Evolutionary conservation across 2,329 filamentous ascomycete species (phyloP), one percentile per base, ranked within the genome.

Genomic region (Plenodomus tracheiphilus): DNA sequence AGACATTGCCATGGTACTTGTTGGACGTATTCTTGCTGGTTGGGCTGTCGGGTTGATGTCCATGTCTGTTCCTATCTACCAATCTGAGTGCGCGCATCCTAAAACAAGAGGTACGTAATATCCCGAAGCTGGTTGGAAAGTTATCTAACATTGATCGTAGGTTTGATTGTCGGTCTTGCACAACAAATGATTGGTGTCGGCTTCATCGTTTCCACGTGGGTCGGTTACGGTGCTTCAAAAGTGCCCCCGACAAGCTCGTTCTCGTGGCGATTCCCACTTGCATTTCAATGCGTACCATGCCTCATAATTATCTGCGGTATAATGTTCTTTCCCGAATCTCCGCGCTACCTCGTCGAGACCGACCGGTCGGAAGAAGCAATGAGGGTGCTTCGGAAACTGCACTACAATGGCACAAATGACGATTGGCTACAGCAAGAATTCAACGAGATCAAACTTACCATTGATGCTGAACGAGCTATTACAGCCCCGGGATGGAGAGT

Each of bases 11-110:
- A 82, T 85, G 82, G 84, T 79, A 62, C 76, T 77, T 46, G 75
- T 79, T 7, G 82, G 84, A 0, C 80, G 85, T 10, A 80, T 85
- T 57, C 75, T 85, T 48, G 82, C 68, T 32, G 82, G 83, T 4
- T 78, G 81, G 62, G 82, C 82, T 2, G 79, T 85, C 38, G 83
- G 82, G 10, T 65, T 81, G 16, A 76, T 85, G 56, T 81, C 78
- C 16, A 84, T 82, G 63, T 81, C 79, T 2, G 81, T 86, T 2
- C 85, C 84, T 2, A 78, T 83, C 28, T 87, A 87, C 63, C 83
- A 85, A 49, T 81, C 83, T 9, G 85, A 87, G 63, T 79, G 82
- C 45, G 82, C 84, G 0, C 77, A 82, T 56, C 77, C 83, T 0
- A 79, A 79, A 2, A 83, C 79, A 44, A 78, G 84, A 58, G 83